Evolutionary conservation across 495 filamentous ascomycete species (phyloP), one percentile per base, ranked within the genome.

Genomic region (Achaetomiella virescens): DNA sequence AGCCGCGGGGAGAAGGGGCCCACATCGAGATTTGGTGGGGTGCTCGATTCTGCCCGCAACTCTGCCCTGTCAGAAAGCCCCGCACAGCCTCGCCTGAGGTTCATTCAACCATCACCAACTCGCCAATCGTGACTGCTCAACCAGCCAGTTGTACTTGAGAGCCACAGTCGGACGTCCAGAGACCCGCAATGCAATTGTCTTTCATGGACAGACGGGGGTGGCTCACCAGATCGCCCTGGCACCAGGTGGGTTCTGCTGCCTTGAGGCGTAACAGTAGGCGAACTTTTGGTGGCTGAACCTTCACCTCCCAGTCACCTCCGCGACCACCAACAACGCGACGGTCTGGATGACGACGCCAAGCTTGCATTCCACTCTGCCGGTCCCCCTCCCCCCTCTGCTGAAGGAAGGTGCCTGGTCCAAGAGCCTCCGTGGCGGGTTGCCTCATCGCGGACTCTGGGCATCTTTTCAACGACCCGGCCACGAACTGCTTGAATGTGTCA

Each of bases 51-150:
- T 14, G 57, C 52, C 58, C 44, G 35, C 36, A 17, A 37, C 33
- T 60, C 52, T 60, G 58, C 51, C 56, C 54, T 43, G 43, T 47
- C 46, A 47, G 31, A 41, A 43, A 38, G 25, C 21, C 29, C 8
- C 25, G 48, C 58, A 61, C 53, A 52, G 53, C 58, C 58, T 53
- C 58, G 54, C 29, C 38, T n/a, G 41, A 24, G 55, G 29, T 52
- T 52, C 55, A 46, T 20, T 31, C 33, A 33, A 47, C 42, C 36
- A 20, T 11, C 40, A n/a, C 4, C 17, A 8, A 49, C 47, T 37
- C 27, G 47, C 58, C 52, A 60, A 60, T 55, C 58, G 52, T 37
- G 24, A 33, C 21, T 21, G 8, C 22, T 20, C 43, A n/a, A 42
- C 27, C 27, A 17, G 6, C 24, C 11, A 20, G 12, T 9, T 35